A percentile compares a stretch with the other conserved stretches of the same genome.
phyloP scores from a whole-genome alignment of 768 basidiomycete species.

The Stropharia rugosoannulata region DNA sequence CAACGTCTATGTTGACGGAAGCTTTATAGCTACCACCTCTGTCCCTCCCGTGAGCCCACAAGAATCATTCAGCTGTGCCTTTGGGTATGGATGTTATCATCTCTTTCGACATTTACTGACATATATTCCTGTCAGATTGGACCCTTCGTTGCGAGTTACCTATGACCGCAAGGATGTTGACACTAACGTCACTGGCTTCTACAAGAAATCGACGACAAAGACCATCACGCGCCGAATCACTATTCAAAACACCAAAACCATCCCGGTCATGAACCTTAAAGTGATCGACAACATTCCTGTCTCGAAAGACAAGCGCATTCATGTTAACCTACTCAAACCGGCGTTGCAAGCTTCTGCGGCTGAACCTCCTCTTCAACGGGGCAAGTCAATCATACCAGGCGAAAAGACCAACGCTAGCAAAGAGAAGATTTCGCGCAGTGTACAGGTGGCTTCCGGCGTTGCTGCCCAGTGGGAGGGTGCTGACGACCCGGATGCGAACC shows the following conservation, averaged over 20 bases:
- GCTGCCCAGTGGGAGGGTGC: conserved; percentile 20
- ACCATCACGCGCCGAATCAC: conserved; percentile 35
- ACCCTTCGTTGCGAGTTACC: conserved; percentile 36
- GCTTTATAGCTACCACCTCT: conserved; percentile 41
- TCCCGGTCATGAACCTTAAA: conserved; percentile 27
- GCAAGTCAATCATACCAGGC: not conserved
- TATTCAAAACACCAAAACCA: conserved; percentile 32
- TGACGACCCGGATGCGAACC: conserved; percentile 29
- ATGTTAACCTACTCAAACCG: conserved; percentile 5
- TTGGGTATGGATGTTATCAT: conserved; percentile 27
- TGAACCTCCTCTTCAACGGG: not conserved
- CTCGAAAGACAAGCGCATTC: conserved; percentile 35
- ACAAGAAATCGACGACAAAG: conserved; percentile 28
- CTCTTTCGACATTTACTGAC: conserved; percentile 31
- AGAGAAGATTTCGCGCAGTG: not conserved
- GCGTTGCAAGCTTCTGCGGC: not conserved
- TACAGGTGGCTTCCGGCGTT: not conserved
- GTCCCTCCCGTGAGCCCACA: conserved; percentile 35
- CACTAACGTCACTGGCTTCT: conserved; percentile 30
- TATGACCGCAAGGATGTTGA: conserved; percentile 37
- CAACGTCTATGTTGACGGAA: conserved; percentile 50
- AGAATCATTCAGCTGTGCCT: conserved; percentile 37
- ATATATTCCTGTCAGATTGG: conserved; percentile 31
- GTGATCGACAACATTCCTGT: conserved; percentile 38
- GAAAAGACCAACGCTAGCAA: not conserved